These are phyloP conservation scores for Forsythia suspensa DNA, from an alignment of 257 asterid species.

Conservation along the genomic window DNA sequence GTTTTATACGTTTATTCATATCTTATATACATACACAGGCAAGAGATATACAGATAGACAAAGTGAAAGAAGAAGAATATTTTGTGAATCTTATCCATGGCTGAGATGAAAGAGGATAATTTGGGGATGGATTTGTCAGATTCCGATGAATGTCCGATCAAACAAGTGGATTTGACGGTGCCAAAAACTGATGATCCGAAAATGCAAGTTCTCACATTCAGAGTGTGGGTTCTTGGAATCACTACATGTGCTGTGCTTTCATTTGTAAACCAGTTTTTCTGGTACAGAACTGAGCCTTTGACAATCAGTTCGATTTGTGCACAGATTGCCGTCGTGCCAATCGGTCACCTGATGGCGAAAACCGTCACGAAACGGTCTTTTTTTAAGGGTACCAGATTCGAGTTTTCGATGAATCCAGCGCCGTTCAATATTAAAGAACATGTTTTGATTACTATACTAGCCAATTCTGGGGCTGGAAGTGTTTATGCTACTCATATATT, in stretches of 20 bases:
- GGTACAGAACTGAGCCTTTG: conserved; percentile 42
- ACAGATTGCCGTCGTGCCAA: conserved; percentile 45
- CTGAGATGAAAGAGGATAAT: background rate
- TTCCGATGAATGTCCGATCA: conserved; percentile 29
- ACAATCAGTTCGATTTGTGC: conserved; percentile 29
- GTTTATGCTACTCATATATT: conserved; percentile 55
- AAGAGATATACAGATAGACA: too few species aligned
- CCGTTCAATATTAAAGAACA: conserved; percentile 56
- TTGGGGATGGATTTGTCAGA: background rate
- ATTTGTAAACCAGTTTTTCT: conserved; percentile 49
- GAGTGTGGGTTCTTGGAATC: conserved; percentile 52
- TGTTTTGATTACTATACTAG: conserved; percentile 51
- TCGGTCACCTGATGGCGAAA: conserved; percentile 46
- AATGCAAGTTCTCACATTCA: conserved; percentile 39
- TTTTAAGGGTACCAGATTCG: conserved; percentile 32
- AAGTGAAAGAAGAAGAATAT: too few species aligned
- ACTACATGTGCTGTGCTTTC: conserved; percentile 30
- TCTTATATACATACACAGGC: too few species aligned
- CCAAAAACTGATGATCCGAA: conserved; percentile 49
- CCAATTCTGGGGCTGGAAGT: conserved; percentile 48
- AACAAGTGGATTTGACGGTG: conserved; percentile 46
- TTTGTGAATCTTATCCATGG: background rate
- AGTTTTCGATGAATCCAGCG: conserved; percentile 47
- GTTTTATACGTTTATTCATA: too few species aligned
- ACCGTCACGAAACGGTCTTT: conserved; percentile 24